These are phyloP conservation scores for Scedosporium minutisporum DNA, from an alignment of 2,329 filamentous ascomycete genomes.

Conservation along the genomic window DNA sequence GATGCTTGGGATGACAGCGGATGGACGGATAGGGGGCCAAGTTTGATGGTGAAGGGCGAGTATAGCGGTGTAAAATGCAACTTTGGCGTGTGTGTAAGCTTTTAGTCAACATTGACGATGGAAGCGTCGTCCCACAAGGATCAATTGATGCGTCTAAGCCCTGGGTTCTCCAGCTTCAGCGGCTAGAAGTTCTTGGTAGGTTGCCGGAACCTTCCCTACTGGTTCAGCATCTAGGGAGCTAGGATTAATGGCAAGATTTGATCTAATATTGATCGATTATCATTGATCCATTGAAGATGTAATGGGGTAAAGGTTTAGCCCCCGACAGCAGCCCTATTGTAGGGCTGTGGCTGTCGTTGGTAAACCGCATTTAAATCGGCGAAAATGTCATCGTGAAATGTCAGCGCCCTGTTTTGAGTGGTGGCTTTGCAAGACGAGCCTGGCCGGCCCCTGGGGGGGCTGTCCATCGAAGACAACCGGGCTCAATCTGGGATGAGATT, in stretches of 20 bases:
- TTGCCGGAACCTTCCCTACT: constrained; percentile 2
- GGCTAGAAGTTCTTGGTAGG: background rate
- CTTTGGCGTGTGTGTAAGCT: constrained; percentile 7
- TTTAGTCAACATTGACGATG: background rate
- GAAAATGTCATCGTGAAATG: background rate
- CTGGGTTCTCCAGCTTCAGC: background rate
- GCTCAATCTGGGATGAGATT: too few species aligned
- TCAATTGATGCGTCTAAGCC: background rate
- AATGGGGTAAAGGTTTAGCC: background rate
- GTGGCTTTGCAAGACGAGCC: background rate
- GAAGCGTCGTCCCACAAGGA: background rate
- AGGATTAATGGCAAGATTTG: background rate
- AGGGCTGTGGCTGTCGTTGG: constrained; percentile 1
- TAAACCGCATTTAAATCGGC: background rate
- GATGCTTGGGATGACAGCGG: background rate
- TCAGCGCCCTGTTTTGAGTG: background rate
- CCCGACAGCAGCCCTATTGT: background rate
- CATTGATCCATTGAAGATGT: too few species aligned
- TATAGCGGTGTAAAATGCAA: background rate
- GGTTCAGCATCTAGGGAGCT: background rate
- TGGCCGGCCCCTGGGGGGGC: too few species aligned
- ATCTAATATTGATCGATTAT: background rate
- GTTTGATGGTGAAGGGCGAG: background rate
- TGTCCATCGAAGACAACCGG: too few species aligned
- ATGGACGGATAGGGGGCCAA: background rate